These are phyloP conservation scores for Wakefieldia striispora DNA, from an alignment of 768 basidiomycete genomes.

Conservation along the genomic window DNA sequence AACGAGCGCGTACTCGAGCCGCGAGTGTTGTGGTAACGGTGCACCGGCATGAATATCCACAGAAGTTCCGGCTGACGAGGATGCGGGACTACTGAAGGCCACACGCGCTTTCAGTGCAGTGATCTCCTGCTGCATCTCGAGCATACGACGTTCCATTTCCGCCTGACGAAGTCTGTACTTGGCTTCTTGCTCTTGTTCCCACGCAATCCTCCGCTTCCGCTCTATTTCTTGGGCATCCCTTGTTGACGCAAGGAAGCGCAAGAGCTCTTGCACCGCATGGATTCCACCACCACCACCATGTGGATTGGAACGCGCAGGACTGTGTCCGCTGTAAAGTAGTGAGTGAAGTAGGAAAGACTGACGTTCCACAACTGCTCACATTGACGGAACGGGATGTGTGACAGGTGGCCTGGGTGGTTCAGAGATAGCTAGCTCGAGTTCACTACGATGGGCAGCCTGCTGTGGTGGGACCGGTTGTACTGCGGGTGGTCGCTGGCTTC, in stretches of 20 bases:
- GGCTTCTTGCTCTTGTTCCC: slow-evolving; percentile 72
- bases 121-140: slow-evolving; percentile 55
- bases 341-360: not conserved
- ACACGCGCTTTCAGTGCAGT: slow-evolving; percentile 43
- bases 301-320: slow-evolving; percentile 24
- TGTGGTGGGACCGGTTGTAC: slow-evolving; percentile 35
- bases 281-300: slow-evolving; percentile 37
- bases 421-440: slow-evolving; percentile 60
- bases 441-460: slow-evolving; percentile 58
- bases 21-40: slow-evolving; percentile 6
- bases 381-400: slow-evolving; percentile 32
- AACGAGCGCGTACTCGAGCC: slow-evolving; percentile 5
- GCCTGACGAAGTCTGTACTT: slow-evolving; percentile 52
- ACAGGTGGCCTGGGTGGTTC: slow-evolving; percentile 34
- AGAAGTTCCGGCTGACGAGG: slow-evolving; percentile 3
- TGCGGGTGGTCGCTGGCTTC: slow-evolving; percentile 24
- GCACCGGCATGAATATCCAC: slow-evolving; percentile 1
- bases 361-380: slow-evolving; percentile 31
- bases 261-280: slow-evolving; percentile 56
- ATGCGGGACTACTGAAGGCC: slow-evolving; percentile 18
- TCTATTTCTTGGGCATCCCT: slow-evolving; percentile 63
- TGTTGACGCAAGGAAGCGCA: slow-evolving; percentile 55
- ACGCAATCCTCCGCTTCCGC: slow-evolving; percentile 52
- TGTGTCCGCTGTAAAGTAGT: slow-evolving; percentile 6
- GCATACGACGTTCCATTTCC: slow-evolving; percentile 56